These are phyloP conservation scores for Globisporangium cystogenes DNA, from an alignment of 352 stramenopile species.

Conservation along the genomic window DNA sequence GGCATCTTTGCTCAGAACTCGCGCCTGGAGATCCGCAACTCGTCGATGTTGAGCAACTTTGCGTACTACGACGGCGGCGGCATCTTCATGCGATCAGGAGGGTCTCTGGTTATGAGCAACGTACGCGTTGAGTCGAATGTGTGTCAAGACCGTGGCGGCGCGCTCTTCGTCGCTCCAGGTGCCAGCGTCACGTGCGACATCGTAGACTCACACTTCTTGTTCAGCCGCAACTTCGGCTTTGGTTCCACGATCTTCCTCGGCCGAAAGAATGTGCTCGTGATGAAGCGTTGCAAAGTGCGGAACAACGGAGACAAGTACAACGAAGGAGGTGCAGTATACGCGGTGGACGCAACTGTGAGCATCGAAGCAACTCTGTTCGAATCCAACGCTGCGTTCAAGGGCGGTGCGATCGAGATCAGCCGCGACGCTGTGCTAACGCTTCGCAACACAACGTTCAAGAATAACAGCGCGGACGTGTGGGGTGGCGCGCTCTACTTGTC, in stretches of 20 bases:
- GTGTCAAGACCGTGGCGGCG: constrained; percentile 40
- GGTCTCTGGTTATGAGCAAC: constrained; percentile 16
- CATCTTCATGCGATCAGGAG: constrained; percentile 36
- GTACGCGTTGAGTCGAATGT: constrained; percentile 24
- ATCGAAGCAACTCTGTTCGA: constrained; percentile 29
- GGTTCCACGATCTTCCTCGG: constrained; percentile 49
- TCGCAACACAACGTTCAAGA: constrained; percentile 18
- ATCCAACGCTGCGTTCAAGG: constrained; percentile 32
- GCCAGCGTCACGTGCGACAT: constrained; percentile 19
- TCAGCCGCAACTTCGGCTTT: constrained; percentile 41
- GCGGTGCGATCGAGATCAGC: constrained; percentile 45
- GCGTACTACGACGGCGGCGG: constrained; percentile 58
- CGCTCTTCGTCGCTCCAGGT: constrained; percentile 36
- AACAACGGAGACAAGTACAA: constrained; percentile 30
- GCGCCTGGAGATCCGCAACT: constrained; percentile 16
- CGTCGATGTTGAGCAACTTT: constrained; percentile 30
- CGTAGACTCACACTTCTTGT: constrained; percentile 22
- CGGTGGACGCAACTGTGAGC: constrained; percentile 27
- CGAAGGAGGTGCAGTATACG: constrained; percentile 41
- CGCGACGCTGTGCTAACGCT: constrained; percentile 27
- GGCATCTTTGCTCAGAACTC: constrained; percentile 31
- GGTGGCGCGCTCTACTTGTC: constrained; percentile 49
- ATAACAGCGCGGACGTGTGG: constrained; percentile 27
- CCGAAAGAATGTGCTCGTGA: constrained; percentile 33
- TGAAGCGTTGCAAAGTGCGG: constrained; percentile 18